These are phyloP conservation scores for Darksidea phi DNA, from an alignment of 495 filamentous ascomycete species.

Conservation along the genomic window DNA sequence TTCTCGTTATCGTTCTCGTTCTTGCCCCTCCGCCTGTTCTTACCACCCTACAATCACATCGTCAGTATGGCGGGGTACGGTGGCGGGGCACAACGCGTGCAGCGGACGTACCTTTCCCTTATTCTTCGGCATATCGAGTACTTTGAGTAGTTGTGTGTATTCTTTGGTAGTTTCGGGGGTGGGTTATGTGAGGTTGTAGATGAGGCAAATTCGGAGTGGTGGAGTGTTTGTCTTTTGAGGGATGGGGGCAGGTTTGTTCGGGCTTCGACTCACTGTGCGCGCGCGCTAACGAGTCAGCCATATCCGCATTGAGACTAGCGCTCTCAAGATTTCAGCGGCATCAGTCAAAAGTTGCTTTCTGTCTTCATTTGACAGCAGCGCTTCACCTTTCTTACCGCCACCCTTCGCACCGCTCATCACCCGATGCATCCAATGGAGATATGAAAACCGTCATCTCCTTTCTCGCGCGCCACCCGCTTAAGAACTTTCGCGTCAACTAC, in stretches of 20 bases:
- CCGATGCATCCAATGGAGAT: neutral
- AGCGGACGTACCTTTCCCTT: constrained; percentile 82
- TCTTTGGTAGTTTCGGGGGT: neutral
- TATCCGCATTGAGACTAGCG: neutral
- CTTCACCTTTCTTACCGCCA: too few species aligned
- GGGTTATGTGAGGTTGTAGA: neutral
- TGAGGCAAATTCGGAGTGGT: too few species aligned
- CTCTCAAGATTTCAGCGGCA: too few species aligned
- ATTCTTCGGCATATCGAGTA: constrained; percentile 85
- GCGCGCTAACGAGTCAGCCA: neutral
- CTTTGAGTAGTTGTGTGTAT: neutral
- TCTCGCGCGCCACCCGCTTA: neutral
- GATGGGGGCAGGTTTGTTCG: neutral
- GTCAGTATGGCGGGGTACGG: constrained; percentile 32
- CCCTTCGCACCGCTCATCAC: neutral
- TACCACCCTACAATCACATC: constrained; percentile 72
- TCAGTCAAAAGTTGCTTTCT: too few species aligned
- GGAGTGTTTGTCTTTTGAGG: constrained; percentile 4
- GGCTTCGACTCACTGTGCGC: constrained; percentile 1
- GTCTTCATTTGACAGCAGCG: too few species aligned
- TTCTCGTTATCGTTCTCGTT: constrained; percentile 99
- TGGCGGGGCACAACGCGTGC: constrained; percentile 21
- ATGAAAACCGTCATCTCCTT: neutral
- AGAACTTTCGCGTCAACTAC: constrained; percentile 14
- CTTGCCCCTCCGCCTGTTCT: constrained; percentile 98